These are phyloP conservation scores for Dispira parvispora DNA, from an alignment of 192 early-diverging fungal genomes.

Conservation along the genomic window DNA sequence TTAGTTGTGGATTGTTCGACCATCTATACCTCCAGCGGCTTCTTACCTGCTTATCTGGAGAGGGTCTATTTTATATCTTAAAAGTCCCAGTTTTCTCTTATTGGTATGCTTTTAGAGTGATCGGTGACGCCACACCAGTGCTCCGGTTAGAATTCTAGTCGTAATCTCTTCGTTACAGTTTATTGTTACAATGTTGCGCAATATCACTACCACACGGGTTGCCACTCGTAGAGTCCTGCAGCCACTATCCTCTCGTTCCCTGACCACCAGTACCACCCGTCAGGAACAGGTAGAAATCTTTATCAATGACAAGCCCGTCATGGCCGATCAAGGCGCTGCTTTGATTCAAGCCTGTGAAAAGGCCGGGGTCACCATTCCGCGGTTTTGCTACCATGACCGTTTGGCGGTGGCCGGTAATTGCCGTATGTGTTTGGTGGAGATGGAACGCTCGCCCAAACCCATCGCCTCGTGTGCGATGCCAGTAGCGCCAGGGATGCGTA, in stretches of 20 bases:
- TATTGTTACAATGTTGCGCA: too few species aligned
- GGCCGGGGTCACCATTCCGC: slow-evolving; percentile 61
- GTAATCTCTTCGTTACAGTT: too few species aligned
- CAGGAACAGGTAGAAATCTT: slow-evolving; percentile 67
- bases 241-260: not conserved
- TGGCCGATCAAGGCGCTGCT: slow-evolving; percentile 80
- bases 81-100: too few species aligned
- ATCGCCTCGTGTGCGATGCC: slow-evolving; percentile 95
- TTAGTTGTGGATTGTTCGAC: too few species aligned
- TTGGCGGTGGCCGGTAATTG: slow-evolving; percentile 97
- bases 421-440: slow-evolving; percentile 98
- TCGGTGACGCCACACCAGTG: too few species aligned
- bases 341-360: slow-evolving; percentile 97
- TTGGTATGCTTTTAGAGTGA: too few species aligned
- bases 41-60: too few species aligned
- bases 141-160: too few species aligned
- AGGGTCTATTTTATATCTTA: too few species aligned
- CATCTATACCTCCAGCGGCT: too few species aligned
- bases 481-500: slow-evolving; percentile 91
- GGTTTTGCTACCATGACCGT: slow-evolving; percentile 77
- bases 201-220: too few species aligned
- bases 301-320: slow-evolving; percentile 79
- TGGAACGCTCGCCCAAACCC: slow-evolving; percentile 91
- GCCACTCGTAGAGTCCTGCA: not conserved
- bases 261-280: not conserved